These are phyloP conservation scores for Lipomyces starkeyi DNA, from an alignment of 805 yeast species.

Conservation along the genomic window DNA sequence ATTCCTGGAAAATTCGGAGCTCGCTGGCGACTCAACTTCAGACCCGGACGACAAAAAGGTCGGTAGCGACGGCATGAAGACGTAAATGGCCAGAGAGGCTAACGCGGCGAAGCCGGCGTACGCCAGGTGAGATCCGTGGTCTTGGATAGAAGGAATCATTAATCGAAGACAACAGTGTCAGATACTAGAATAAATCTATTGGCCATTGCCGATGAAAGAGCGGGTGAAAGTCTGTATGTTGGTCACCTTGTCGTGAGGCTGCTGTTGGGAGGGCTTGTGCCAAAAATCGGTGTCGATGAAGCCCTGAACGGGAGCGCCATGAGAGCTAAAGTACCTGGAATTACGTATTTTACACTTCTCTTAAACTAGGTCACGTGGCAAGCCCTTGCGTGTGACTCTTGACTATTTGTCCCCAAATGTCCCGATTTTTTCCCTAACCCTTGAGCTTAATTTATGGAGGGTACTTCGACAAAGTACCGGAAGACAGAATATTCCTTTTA, in stretches of 20 bases:
- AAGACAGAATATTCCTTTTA: too few species aligned
- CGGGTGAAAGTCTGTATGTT: background rate
- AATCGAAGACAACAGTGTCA: background rate
- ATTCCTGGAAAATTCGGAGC: constrained; percentile 21
- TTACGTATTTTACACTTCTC: background rate
- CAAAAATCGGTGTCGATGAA: background rate
- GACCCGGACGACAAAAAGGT: constrained; percentile 29
- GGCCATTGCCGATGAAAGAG: background rate
- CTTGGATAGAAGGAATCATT: constrained; percentile 15
- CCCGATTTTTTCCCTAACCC: too few species aligned
- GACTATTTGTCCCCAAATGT: too few species aligned
- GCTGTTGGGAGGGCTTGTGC: too few species aligned
- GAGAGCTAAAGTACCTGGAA: background rate
- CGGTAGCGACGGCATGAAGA: constrained; percentile 44
- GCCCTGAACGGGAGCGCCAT: background rate
- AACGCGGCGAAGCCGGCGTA: constrained; percentile 26
- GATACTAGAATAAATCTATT: background rate
- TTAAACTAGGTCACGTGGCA: background rate
- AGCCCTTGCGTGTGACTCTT: too few species aligned
- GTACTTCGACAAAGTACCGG: too few species aligned
- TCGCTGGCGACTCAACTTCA: constrained; percentile 12
- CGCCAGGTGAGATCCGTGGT: constrained; percentile 21
- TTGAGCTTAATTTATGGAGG: too few species aligned
- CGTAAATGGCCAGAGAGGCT: constrained; percentile 44
- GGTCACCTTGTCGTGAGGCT: background rate